phyloP scores from a whole-genome alignment of 2,329 filamentous ascomycete species.

The Simplicillium sp. region DNA sequence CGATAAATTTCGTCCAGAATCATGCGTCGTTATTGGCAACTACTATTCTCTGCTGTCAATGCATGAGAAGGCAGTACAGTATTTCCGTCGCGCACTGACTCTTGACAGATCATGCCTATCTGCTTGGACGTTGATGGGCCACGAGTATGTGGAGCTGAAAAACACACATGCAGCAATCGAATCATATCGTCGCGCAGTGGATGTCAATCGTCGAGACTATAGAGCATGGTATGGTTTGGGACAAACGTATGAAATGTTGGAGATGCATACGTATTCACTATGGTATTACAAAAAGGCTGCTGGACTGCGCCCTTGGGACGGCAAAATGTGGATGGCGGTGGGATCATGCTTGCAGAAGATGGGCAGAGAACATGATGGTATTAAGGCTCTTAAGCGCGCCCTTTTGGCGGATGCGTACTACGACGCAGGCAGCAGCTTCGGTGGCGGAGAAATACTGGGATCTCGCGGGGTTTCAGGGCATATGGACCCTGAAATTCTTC shows the following conservation, averaged over 20 bases:
- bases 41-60: slow-evolving; percentile 92
- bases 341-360: slow-evolving; percentile 88
- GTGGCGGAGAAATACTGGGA: slow-evolving; percentile 34
- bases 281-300: slow-evolving; percentile 98
- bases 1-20: slow-evolving; percentile 94
- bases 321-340: slow-evolving; percentile 98
- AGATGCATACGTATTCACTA: slow-evolving; percentile 94
- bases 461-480: slow-evolving; percentile 43
- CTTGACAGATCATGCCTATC: slow-evolving; percentile 85
- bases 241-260: slow-evolving; percentile 93
- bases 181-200: slow-evolving; percentile 88
- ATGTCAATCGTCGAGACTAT: slow-evolving; percentile 93
- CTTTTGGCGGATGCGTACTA: slow-evolving; percentile 82
- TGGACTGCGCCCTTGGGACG: slow-evolving; percentile 86
- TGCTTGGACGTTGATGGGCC: slow-evolving; percentile 97
- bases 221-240: slow-evolving; percentile 96
- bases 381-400: slow-evolving; percentile 89
- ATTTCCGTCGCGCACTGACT: slow-evolving; percentile 87
- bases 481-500: slow-evolving; percentile 82
- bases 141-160: slow-evolving; percentile 97
- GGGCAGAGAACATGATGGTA: slow-evolving; percentile 76
- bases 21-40: slow-evolving; percentile 93
- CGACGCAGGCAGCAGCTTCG: slow-evolving; percentile 51
- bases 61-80: slow-evolving; percentile 96
- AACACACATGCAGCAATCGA: slow-evolving; percentile 98